Percentiles rank a stretch among this genome's conserved stretches.
Evolutionary conservation across 306 rosid genomes (phyloP).

Genomic region (Leucaena leucocephala): DNA sequence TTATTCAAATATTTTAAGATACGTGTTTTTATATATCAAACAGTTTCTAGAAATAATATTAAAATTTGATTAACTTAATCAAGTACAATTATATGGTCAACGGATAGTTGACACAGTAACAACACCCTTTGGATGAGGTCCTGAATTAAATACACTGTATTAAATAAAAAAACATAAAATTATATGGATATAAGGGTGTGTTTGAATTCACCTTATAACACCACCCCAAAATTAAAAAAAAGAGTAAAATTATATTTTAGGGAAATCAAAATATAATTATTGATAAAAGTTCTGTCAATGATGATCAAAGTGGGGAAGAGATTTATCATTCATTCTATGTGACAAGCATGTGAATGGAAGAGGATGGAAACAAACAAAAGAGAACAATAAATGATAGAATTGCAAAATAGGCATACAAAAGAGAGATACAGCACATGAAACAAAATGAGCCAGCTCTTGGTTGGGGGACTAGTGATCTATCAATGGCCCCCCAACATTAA

Average conservation of each 20-base stretch:
- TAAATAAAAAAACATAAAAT: no score
- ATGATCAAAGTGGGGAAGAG: not conserved
- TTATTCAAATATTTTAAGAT: not conserved
- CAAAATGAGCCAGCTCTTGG: constrained; percentile 13
- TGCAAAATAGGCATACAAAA: not conserved
- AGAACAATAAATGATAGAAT: not conserved
- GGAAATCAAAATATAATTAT: no score
- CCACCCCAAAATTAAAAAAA: not conserved
- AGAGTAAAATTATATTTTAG: not conserved
- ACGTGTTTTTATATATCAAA: no score
- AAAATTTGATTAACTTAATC: no score
- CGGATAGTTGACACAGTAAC: no score
- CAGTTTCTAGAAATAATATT: no score
- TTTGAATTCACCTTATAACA: not conserved
- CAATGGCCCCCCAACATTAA: not conserved
- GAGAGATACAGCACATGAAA: not conserved
- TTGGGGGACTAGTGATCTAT: not conserved
- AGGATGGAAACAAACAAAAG: not conserved
- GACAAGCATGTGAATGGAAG: not conserved
- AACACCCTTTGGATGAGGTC: no score
- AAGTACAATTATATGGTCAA: no score
- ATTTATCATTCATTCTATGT: not conserved
- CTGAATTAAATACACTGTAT: no score
- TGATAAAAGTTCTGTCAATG: not conserved
- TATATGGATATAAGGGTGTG: not conserved